phyloP scores from a whole-genome alignment of 768 basidiomycete genomes.

The Lactifluus volemus region DNA sequence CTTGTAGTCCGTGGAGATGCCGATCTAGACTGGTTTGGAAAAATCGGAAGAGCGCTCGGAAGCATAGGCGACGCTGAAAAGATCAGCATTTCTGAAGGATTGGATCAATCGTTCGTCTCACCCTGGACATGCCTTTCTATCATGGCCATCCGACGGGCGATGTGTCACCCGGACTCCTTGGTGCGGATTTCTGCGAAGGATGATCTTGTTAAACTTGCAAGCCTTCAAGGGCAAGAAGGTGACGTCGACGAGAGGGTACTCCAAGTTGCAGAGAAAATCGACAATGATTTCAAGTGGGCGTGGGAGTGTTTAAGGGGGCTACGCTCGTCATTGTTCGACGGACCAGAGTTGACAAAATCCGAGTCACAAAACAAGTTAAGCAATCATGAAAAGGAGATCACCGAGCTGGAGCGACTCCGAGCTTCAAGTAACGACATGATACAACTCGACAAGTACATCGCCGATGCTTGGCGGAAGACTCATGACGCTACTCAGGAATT shows the following conservation, averaged over 20 bases:
- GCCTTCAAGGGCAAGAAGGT: neutral
- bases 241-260: neutral
- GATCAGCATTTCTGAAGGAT: neutral
- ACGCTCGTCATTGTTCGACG: neutral
- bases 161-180: neutral
- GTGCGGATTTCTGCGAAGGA: neutral
- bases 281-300: neutral
- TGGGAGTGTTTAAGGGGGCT: neutral
- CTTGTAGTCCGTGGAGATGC: neutral
- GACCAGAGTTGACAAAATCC: too few species aligned
- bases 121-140: neutral
- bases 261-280: neutral
- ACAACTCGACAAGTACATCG: neutral
- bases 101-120: neutral
- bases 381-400: neutral
- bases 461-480: neutral
- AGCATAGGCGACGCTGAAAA: neutral
- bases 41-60: neutral
- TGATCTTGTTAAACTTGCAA: neutral
- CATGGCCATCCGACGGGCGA: neutral
- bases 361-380: neutral
- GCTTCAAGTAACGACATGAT: neutral
- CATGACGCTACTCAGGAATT: neutral
- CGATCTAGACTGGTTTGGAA: slow-evolving; percentile 3
- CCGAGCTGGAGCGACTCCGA: neutral